Evolutionary conservation across 495 filamentous ascomycete species (phyloP), one percentile per base, ranked within the genome.

Genomic region (Neurospora sp.): DNA sequence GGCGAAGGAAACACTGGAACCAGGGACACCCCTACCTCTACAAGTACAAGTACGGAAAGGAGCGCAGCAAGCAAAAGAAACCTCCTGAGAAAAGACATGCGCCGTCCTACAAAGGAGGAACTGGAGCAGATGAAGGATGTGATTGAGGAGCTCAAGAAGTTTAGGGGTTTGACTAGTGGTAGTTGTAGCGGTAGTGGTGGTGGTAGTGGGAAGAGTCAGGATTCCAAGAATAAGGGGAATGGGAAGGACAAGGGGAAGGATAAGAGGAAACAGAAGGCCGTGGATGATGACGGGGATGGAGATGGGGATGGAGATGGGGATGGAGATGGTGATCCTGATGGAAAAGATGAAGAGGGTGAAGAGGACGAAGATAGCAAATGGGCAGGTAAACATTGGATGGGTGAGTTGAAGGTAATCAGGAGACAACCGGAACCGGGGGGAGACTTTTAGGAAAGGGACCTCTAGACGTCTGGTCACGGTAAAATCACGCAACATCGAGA

Each of bases 401-500:
- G 54, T 6, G 54, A 34, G 54, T 19, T 66, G 54, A 19, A 31
- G 28, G 15, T 66, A 2, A 66, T 66, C 19, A 66, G 54, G 95
- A n/a, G 95, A 93, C 94, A 70, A 74, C 54, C 4, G 19, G 42
- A 45, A 17, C 2, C 2, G 39, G 40, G 6, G 2, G 42, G 42
- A 3, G 19, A 19, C 3, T 9, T 43, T 17, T 73, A 42, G 59
- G 59, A 34, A 15, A 59, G 9, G 38, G 15, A 71, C 39, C 48
- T 28, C 42, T 66, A 39, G 71, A 42, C 34, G 34, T 34, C 4
- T 34, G 34, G 34, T 34, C 34, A 34, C 34, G 34, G 34, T 34
- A 3, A 34, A 34, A 2, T 34, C 34, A 34, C 34, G 4, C 34
- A 37, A 37, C 8, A 37, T 37, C 36, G 36, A n/a, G n/a, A n/a